phyloP scores from a whole-genome alignment of 257 asterid genomes.

The Apocynum venetum region DNA sequence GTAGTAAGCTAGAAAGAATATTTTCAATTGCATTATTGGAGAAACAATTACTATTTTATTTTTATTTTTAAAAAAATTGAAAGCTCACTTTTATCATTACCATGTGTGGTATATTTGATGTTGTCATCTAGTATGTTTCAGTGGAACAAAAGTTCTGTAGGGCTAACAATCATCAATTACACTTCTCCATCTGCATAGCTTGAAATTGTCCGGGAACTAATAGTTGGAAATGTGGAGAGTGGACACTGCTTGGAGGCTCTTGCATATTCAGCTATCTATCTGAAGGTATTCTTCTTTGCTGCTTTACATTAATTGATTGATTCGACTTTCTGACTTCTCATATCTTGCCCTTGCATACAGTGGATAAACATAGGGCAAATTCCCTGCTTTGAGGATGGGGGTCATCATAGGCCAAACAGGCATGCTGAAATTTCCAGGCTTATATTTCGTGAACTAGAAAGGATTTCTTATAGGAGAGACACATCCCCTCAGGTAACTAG shows the following conservation, averaged over 20 bases:
- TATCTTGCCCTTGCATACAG: constrained; percentile 37
- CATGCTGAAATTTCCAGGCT: constrained; percentile 96
- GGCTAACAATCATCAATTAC: constrained; percentile 6
- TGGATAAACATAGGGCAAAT: constrained; percentile 99
- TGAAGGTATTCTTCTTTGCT: constrained; percentile 56
- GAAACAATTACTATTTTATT: too few relatives aligned
- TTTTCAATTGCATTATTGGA: not conserved
- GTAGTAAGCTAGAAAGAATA: too few relatives aligned
- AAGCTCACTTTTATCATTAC: not conserved
- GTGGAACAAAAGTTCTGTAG: constrained; percentile 3
- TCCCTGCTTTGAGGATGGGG: constrained; percentile 97
- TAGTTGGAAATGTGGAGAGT: constrained; percentile 55
- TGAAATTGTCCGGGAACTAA: constrained; percentile 80
- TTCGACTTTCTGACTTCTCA: constrained; percentile 18
- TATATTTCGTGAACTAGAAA: constrained; percentile 88
- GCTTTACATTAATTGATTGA: constrained; percentile 12
- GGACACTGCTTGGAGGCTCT: constrained; percentile 83
- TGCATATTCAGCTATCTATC: constrained; percentile 81
- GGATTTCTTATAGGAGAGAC: constrained; percentile 68
- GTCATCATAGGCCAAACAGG: constrained; percentile 92
- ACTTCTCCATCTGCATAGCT: constrained; percentile 47
- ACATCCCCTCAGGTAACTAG: constrained; percentile 67
- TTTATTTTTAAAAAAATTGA: not conserved
- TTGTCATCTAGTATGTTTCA: not conserved
- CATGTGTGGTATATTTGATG: not conserved